Conservation (phyloP, 495 filamentous ascomycete species). For the Jackrogersella minutella region DNA sequence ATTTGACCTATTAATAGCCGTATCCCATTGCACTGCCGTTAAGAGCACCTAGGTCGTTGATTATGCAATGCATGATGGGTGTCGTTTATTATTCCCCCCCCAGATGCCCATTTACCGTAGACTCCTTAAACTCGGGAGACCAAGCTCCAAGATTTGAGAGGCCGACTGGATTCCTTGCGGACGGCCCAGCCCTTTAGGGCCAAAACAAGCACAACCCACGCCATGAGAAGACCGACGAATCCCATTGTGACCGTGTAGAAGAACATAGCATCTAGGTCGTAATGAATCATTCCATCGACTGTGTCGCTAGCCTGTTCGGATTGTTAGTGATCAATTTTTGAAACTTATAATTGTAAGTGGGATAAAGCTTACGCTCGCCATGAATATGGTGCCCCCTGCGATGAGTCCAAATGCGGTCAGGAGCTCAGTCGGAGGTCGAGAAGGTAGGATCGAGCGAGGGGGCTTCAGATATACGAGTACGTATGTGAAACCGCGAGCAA, state of each 20-base stretch:
- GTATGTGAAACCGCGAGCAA: conserved; percentile 83
- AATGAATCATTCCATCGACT: conserved; percentile 76
- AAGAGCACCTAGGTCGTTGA: conserved; percentile 3
- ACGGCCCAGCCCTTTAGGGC: conserved; percentile 92
- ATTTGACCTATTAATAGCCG: conserved; percentile 14
- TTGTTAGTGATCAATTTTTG: conserved; percentile 25
- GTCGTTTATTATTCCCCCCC: neutral
- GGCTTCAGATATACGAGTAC: conserved; percentile 80
- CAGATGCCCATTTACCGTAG: neutral
- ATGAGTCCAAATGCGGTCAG: conserved; percentile 87
- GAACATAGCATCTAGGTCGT: conserved; percentile 85
- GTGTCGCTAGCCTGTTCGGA: conserved; percentile 68
- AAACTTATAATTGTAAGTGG: neutral
- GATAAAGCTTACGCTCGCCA: conserved; percentile 76
- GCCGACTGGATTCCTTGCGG: conserved; percentile 60
- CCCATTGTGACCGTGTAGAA: conserved; percentile 91
- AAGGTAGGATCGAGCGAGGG: conserved; percentile 83
- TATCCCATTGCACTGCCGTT: neutral
- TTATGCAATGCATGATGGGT: conserved; percentile 17
- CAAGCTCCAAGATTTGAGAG: conserved; percentile 29
- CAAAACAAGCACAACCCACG: conserved; percentile 77
- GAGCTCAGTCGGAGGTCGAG: conserved; percentile 90
- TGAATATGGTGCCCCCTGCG: conserved; percentile 88
- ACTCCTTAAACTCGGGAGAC: conserved; percentile 18
- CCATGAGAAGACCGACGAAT: conserved; percentile 82